phyloP scores from a whole-genome alignment of 2,329 filamentous ascomycete species.

The Aspergillus tamarii region DNA sequence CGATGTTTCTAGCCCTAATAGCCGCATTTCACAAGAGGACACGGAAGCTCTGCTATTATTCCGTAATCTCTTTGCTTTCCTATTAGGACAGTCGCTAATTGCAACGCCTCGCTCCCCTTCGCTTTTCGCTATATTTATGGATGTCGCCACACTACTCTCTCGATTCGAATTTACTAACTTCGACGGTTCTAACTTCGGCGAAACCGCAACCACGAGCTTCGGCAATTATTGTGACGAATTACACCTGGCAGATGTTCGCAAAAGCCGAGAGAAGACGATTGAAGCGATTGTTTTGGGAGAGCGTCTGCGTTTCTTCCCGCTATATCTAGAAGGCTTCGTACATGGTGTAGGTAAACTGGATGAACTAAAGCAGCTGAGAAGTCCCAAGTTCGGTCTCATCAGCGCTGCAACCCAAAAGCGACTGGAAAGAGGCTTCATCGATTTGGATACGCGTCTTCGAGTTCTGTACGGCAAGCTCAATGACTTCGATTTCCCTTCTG shows the following conservation, averaged over 20 bases:
- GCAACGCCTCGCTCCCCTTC: slow-evolving; percentile 59
- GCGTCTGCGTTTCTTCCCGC: slow-evolving; percentile 74
- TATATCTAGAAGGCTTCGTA: slow-evolving; percentile 91
- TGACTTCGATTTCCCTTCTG: slow-evolving; percentile 85
- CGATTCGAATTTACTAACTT: slow-evolving; percentile 64
- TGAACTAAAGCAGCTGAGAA: slow-evolving; percentile 69
- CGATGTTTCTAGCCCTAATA: slow-evolving; percentile 46
- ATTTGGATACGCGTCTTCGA: slow-evolving; percentile 73
- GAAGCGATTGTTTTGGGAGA: slow-evolving; percentile 90
- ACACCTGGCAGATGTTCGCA: slow-evolving; percentile 75
- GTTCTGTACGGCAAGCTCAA: slow-evolving; percentile 74
- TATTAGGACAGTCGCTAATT: slow-evolving; percentile 64
- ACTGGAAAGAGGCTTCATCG: slow-evolving; percentile 80
- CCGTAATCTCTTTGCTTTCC: slow-evolving; percentile 66
- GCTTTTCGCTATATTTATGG: slow-evolving; percentile 64
- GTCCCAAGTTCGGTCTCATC: slow-evolving; percentile 71
- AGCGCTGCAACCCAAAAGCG: slow-evolving; percentile 72
- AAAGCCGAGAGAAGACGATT: slow-evolving; percentile 83
- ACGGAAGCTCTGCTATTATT: slow-evolving; percentile 61
- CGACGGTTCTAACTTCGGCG: slow-evolving; percentile 66
- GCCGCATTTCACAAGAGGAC: slow-evolving; percentile 50
- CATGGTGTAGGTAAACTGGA: slow-evolving; percentile 86
- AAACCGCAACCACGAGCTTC: slow-evolving; percentile 58
- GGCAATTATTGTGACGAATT: slow-evolving; percentile 73
- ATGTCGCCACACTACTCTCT: slow-evolving; percentile 60